Evolutionary conservation across 164 flowering plant species (phyloP), one percentile per base, ranked within the genome.

Genomic region (Euptelea pleiosperma): DNA sequence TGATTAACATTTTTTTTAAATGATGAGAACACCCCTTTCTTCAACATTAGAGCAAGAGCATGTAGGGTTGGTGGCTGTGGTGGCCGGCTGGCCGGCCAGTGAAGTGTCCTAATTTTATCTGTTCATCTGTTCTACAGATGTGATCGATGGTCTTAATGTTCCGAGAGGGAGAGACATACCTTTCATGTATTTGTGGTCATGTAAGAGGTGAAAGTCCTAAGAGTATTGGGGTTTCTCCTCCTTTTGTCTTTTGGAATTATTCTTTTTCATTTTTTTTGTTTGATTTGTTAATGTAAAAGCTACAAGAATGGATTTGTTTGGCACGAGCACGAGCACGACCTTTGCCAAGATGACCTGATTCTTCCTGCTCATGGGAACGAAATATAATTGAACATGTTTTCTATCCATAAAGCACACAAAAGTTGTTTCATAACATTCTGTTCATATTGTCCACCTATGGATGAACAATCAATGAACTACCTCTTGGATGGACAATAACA

Each of bases 161-260:
- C 71, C 91, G 55, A 74, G 99, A 73, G 97, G 99, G n/a, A 76
- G 91, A 74, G 95, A 93, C 43, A 94, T 91, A 91, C 79, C 99
- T 58, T 67, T 85, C 22, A 58, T 76, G 80, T 94, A 88, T 60
- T 91, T 96, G 0, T 94, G 99, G 99, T 91, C 99, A 29, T 88
- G 86, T 66, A 94, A 94, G 75, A 91, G 97, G 99, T 91, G 53
- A 74, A 40, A 5, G 9, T 10, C 6, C 15, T 10, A 41, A 12
- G 0, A 50, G 14, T 29, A 16, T 15, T 48, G 9, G 36, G 29
- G 8, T 21, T 8, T 18, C 6, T 60, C 34, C 21, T 50, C 16
- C 31, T 30, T 28, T 47, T 63, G 55, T n/a, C n/a, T n/a, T n/a
- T 60, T 25, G 18, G 21, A 3, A 0, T 21, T 56, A 28, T 44